A percentile compares a stretch with the other conserved stretches of the same genome.
phyloP scores from a whole-genome alignment of 768 basidiomycete species.

The Agaricus blazei region DNA sequence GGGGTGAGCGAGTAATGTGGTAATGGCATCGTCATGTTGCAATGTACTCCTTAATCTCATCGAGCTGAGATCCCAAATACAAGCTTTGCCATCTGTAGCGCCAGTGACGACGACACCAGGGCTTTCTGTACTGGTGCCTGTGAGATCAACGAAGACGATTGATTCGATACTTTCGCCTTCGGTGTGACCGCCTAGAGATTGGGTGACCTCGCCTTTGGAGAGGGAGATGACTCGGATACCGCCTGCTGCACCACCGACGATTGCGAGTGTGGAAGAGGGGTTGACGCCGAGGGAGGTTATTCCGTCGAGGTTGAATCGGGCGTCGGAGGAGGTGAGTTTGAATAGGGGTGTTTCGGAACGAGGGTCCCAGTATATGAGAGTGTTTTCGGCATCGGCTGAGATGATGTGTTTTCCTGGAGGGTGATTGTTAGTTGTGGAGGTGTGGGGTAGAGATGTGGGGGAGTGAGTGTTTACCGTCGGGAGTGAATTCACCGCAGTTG shows the following conservation, averaged over 20 bases:
- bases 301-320: conserved; percentile 74
- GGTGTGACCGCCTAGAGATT: conserved; percentile 74
- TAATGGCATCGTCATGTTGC: conserved; percentile 84
- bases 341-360: conserved; percentile 71
- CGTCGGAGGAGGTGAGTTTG: conserved; percentile 69
- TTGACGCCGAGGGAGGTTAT: conserved; percentile 88
- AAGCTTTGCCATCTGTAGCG: conserved; percentile 90
- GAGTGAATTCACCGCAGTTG: conserved; percentile 86
- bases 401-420: conserved; percentile 77
- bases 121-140: conserved; percentile 31
- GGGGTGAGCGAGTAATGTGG: conserved; percentile 70
- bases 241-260: conserved; percentile 84
- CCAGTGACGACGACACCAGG: conserved; percentile 75
- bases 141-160: conserved; percentile 76
- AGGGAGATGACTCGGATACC: conserved; percentile 85
- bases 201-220: conserved; percentile 78
- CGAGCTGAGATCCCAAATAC: conserved; percentile 91
- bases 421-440: neutral
- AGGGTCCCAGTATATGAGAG: conserved; percentile 89
- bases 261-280: conserved; percentile 81
- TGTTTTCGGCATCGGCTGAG: conserved; percentile 79
- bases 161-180: conserved; percentile 89
- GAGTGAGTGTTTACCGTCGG: conserved; percentile 57
- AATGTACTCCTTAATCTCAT: conserved; percentile 80
- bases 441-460: neutral